Evolutionary conservation across 495 filamentous ascomycete genomes (phyloP).

Genomic region (Cercophora scortea): DNA sequence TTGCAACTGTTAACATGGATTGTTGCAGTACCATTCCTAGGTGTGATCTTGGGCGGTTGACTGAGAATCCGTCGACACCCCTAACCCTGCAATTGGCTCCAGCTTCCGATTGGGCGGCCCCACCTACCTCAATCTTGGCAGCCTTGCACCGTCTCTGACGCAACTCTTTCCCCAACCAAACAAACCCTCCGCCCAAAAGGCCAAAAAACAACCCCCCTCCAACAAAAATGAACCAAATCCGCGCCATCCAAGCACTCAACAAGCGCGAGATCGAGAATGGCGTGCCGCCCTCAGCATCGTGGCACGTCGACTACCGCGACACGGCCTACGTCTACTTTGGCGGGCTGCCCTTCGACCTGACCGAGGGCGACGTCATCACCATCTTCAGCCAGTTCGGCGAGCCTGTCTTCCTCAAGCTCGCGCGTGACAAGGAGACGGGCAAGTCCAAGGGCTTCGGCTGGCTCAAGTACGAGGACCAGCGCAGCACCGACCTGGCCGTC

Average conservation of each 20-base stretch:
- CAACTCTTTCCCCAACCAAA: not conserved
- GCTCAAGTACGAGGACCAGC: constrained; percentile 97
- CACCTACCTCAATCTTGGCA: not conserved
- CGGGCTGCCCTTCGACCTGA: constrained; percentile 86
- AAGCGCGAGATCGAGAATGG: constrained; percentile 88
- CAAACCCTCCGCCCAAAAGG: constrained; percentile 4
- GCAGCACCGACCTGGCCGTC: constrained; percentile 89
- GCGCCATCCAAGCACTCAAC: constrained; percentile 86
- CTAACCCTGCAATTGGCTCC: too few relatives aligned
- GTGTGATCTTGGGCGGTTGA: too few relatives aligned
- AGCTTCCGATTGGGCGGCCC: not conserved
- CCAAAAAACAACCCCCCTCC: not conserved
- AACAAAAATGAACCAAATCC: constrained; percentile 79
- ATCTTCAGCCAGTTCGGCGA: constrained; percentile 98
- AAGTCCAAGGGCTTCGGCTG: constrained; percentile 91
- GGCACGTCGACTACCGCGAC: constrained; percentile 96
- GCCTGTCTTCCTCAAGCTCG: constrained; percentile 81
- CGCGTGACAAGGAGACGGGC: constrained; percentile 91
- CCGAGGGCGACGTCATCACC: constrained; percentile 90
- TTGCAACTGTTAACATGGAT: too few relatives aligned
- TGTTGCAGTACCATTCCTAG: too few relatives aligned
- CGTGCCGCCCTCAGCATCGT: constrained; percentile 76
- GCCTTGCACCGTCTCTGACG: not conserved
- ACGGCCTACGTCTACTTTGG: constrained; percentile 96
- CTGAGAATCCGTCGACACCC: too few relatives aligned